Base-by-base conservation (phyloP, 176 grass and related monocot species). In the Oryza brachyantha region DNA sequence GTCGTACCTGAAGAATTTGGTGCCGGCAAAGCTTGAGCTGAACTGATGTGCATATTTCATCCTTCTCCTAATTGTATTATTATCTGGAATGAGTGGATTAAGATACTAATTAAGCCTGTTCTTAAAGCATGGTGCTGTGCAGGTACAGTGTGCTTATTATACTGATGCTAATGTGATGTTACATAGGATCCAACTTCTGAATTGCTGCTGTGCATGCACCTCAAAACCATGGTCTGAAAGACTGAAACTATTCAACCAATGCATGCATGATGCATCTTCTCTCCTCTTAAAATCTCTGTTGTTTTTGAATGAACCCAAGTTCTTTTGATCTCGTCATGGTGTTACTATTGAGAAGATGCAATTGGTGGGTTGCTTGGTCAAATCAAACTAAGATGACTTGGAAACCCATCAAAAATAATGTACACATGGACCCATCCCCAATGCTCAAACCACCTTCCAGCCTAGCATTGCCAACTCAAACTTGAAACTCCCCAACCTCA, bases 351-450 rank as follows among this genome's bases (percentile, higher is more conserved):
- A 71, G 71, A 84, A 59, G 28, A 81, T 84, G 80, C 57, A 28
- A 14, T 79, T 68, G 70, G 34, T 54, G 76, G 77, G 82, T 68
- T 85, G 87, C 65, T 81, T 76, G 82, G 77, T 85, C 87, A 89
- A 89, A 76, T 84, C 65, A 34, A 71, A 64, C 35, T 76, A 64
- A 81, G 64, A 66, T 84, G 82, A 62, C 76, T 48, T 37, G 38
- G 31, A 76, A 54, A 1, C 34, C 28, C 36, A 14, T 70, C 31
- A 28, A 27, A 76, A 79, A 66, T 66, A 76, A 60, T 66, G 48
- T 65, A 17, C 72, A 16, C 64, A 75, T 52, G 40, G 50, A 70
- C 64, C 70, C 13, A 55, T 35, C 29, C 43, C 77, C 72, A 64
- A 72, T 73, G 77, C 61, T 76, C 45, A 77, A 81, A 71, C 77